Conservation (phyloP, 371 early-diverging fungal species). For the Mortierella sp. region DNA sequence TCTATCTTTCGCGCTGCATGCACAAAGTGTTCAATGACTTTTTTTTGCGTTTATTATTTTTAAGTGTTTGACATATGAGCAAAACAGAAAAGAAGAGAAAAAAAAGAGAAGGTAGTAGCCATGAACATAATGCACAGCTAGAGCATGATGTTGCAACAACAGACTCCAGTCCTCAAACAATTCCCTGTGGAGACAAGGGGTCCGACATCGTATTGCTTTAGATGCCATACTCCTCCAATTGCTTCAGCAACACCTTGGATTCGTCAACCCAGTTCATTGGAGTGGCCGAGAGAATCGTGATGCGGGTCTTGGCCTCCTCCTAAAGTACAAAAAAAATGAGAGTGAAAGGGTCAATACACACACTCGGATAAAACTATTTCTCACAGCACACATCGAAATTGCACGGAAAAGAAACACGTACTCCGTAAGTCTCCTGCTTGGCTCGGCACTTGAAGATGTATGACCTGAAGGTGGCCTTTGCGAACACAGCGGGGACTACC, state of each 20-base stretch:
- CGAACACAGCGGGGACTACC: slow-evolving; percentile 36
- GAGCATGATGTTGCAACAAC: not conserved
- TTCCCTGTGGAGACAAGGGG: not conserved
- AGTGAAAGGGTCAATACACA: not conserved
- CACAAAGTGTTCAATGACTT: not conserved
- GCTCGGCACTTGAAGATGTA: slow-evolving; percentile 83
- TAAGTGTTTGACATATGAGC: no score
- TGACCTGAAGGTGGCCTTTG: slow-evolving; percentile 72
- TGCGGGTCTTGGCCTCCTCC: slow-evolving; percentile 73
- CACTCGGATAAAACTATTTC: no score
- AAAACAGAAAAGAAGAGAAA: not conserved
- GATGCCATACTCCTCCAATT: slow-evolving; percentile 61
- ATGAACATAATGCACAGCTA: not conserved
- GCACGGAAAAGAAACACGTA: slow-evolving; percentile 48
- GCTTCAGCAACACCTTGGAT: slow-evolving; percentile 61
- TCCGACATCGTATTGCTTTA: slow-evolving; percentile 1
- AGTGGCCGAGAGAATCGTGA: slow-evolving; percentile 60
- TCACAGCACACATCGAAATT: not conserved
- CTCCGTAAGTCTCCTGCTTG: slow-evolving; percentile 87
- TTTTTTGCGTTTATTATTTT: no score
- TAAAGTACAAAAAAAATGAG: slow-evolving; percentile 33
- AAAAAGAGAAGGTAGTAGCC: not conserved
- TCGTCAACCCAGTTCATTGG: slow-evolving; percentile 77
- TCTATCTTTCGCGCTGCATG: no score
- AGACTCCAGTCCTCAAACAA: not conserved